phyloP scores from a whole-genome alignment of 345 rosid species.

The Linum lewisii region DNA sequence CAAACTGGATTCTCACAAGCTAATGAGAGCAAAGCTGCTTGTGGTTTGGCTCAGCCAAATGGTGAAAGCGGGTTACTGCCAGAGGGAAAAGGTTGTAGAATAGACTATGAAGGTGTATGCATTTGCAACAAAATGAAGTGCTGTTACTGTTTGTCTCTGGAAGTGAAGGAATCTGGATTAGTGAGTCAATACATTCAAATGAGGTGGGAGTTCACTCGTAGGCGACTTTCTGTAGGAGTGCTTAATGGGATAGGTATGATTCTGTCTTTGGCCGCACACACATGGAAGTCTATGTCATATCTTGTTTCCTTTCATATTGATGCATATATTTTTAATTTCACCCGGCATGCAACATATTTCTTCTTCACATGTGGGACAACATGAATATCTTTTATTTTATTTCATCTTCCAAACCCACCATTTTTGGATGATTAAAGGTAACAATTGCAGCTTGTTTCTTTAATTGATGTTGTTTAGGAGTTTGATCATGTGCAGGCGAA shows the following conservation, averaged over 20 bases:
- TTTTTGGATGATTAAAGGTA: neutral
- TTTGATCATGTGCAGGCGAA: neutral
- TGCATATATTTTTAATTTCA: neutral
- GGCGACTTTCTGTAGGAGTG: slow-evolving; percentile 45
- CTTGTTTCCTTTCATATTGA: neutral
- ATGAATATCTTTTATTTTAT: too few relatives aligned
- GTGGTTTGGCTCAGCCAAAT: slow-evolving; percentile 15
- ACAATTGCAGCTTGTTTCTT: neutral
- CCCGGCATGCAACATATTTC: too few relatives aligned
- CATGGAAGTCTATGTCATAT: neutral
- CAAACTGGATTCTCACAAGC: slow-evolving; percentile 21
- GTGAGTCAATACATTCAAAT: slow-evolving; percentile 32
- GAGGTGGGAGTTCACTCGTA: slow-evolving; percentile 62
- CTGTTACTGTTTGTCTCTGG: slow-evolving; percentile 42
- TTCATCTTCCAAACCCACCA: neutral
- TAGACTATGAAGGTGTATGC: slow-evolving; percentile 29
- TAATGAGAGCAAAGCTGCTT: slow-evolving; percentile 13
- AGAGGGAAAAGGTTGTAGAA: slow-evolving; percentile 21
- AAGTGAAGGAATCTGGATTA: slow-evolving; percentile 40
- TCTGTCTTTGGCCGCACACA: neutral
- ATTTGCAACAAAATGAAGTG: slow-evolving; percentile 50
- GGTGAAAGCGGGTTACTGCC: slow-evolving; percentile 18
- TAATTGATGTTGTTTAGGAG: neutral
- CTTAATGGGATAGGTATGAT: slow-evolving; percentile 57
- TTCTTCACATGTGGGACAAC: too few relatives aligned